Evolutionary conservation across 1,284 basidiomycete genomes (phyloP), one percentile per base, ranked within the genome.

Genomic region (Fomitopsis betulina): DNA sequence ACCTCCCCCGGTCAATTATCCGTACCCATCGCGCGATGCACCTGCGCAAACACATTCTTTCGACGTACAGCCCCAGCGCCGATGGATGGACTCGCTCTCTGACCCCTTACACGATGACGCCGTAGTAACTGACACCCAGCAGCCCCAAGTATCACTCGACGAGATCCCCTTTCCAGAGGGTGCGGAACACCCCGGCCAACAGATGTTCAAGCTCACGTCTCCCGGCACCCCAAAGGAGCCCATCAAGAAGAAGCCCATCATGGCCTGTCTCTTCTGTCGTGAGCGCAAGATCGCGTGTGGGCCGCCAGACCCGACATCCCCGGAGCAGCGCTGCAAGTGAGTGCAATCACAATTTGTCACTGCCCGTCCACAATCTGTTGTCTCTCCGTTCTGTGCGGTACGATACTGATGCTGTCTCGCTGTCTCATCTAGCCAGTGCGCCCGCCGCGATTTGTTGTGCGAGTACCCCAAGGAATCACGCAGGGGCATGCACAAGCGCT

Each of bases 381-480:
- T 43, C 42, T 43, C 21, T 23, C 21, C 10, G 42, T n/a, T 43
- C n/a, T 43, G 13, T 32, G 55, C 7, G 15, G 47, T 45, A 43
- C 43, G 45, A 17, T 43, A 47, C 55, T 57, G 55, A 57, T 39
- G 25, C 32, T 9, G 21, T 12, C 21, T 10, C 39, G 32, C 37
- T 12, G 42, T 37, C 50, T 23, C 19, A 51, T 51, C 60, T 64
- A 82, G 79, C 59, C 79, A 82, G 67, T 81, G 79, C 59, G 69
- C 74, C 55, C 74, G 80, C 58, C 76, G 79, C 54, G 72, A 72
- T 45, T 75, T 80, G 58, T 70, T 72, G 55, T 81, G 79, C 65
- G 75, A 76, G 58, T 82, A 80, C 63, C 79, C 79, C 33, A 80
- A 77, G 58, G 79, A 82, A 65, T 82, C 78, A 13, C 76, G 77